These are phyloP conservation scores for Raphanus hybrid DNA, from an alignment of 441 rosid species.

Conservation along the genomic window DNA sequence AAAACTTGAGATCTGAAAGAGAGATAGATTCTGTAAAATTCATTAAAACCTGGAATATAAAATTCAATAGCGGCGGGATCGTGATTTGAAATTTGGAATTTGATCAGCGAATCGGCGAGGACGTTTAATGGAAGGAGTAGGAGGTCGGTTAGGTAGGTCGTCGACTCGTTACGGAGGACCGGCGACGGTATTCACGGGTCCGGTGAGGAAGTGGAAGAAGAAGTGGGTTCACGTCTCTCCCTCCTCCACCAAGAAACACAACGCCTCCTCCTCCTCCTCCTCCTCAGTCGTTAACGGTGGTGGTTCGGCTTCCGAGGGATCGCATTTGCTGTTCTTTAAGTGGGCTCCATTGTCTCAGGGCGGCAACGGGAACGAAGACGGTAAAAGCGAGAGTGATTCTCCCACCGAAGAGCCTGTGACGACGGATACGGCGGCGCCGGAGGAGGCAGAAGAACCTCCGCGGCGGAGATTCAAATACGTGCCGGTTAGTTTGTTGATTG, in stretches of 20 bases:
- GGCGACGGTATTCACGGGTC: constrained; percentile 89
- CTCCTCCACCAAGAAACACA: constrained; percentile 44
- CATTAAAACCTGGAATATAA: neutral
- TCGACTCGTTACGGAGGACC: constrained; percentile 96
- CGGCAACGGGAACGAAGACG: constrained; percentile 41
- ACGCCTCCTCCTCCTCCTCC: constrained; percentile 28
- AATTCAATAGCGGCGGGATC: neutral
- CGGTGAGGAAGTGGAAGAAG: constrained; percentile 98
- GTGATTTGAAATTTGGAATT: constrained; percentile 24
- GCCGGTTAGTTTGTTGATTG: constrained; percentile 56
- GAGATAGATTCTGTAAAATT: neutral
- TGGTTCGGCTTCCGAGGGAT: constrained; percentile 51
- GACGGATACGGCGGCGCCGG: constrained; percentile 16
- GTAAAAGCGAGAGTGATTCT: constrained; percentile 39
- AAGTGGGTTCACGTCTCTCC: constrained; percentile 88
- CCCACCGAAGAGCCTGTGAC: constrained; percentile 43
- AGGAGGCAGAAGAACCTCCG: constrained; percentile 59
- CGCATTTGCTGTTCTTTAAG: constrained; percentile 77
- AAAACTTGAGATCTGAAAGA: constrained; percentile 34
- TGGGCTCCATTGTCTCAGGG: constrained; percentile 79
- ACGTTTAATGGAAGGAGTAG: constrained; percentile 88
- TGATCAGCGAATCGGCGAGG: constrained; percentile 26
- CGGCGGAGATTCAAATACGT: constrained; percentile 77
- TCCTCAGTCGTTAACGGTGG: constrained; percentile 45
- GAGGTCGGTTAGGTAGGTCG: constrained; percentile 92